A percentile compares a stretch with the other conserved stretches of the same genome.
Evolutionary conservation across 345 rosid species (phyloP).

Genomic region (Arabis alpina): DNA sequence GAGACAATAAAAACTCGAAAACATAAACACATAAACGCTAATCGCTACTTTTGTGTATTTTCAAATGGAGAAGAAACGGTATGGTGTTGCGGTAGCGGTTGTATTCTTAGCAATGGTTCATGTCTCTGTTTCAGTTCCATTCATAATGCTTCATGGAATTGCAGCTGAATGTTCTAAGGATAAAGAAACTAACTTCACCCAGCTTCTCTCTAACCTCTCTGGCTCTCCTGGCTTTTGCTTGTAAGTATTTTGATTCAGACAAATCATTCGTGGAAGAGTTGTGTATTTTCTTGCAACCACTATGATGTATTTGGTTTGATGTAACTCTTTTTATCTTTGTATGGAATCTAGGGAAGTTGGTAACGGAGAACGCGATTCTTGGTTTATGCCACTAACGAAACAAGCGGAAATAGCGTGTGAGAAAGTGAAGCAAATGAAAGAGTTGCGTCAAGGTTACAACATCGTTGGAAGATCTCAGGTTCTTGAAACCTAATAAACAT

Average conservation of each 20-base stretch:
- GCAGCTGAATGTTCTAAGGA: conserved; percentile 61
- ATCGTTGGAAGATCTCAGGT: conserved; percentile 96
- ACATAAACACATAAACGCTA: conserved; percentile 11
- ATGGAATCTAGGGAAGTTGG: conserved; percentile 75
- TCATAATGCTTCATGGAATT: conserved; percentile 73
- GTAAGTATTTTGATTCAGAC: conserved; percentile 47
- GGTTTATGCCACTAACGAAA: conserved; percentile 83
- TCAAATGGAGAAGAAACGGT: conserved; percentile 14
- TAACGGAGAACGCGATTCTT: conserved; percentile 78
- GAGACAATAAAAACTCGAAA: conserved; percentile 3
- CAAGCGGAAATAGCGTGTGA: conserved; percentile 77
- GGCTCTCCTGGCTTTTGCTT: conserved; percentile 81
- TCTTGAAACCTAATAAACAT: neutral
- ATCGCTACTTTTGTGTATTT: conserved; percentile 21
- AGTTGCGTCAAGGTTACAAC: conserved; percentile 76
- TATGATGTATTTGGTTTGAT: conserved; percentile 16
- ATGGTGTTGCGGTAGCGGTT: conserved; percentile 29
- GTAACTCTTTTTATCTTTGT: neutral
- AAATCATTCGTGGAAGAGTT: neutral
- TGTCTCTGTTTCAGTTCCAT: conserved; percentile 61
- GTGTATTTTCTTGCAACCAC: neutral
- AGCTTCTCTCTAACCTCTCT: conserved; percentile 57
- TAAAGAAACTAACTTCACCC: conserved; percentile 69
- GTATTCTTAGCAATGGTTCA: conserved; percentile 39
- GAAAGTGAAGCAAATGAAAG: conserved; percentile 83